A percentile compares a stretch with the other conserved stretches of the same genome.
Evolutionary conservation across 768 basidiomycete species (phyloP).

Genomic region (Tylopilus sp.): DNA sequence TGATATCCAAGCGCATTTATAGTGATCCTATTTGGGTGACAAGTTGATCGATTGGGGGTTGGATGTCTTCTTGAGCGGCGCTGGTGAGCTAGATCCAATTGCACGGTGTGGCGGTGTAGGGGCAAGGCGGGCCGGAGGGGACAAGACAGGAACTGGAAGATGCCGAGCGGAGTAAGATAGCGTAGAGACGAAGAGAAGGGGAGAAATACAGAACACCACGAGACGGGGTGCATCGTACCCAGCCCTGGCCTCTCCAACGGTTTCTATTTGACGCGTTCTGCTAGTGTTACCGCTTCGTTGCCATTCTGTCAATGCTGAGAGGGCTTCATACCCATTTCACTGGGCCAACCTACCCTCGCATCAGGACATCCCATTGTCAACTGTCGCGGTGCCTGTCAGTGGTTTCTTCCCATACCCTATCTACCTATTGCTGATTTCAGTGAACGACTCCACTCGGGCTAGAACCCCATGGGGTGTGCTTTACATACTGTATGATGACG

Average conservation of each 20-base stretch:
- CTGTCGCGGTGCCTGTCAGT: neutral
- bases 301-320: neutral
- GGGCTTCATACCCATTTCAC: neutral
- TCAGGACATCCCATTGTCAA: neutral
- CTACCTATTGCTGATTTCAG: neutral
- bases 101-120: no score
- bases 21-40: neutral
- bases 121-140: no score
- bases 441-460: neutral
- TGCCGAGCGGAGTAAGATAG: no score
- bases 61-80: neutral
- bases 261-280: neutral
- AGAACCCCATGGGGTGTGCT: neutral
- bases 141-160: no score
- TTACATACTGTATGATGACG: neutral
- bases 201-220: no score
- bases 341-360: neutral
- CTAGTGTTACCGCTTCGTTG: neutral
- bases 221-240: no score
- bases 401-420: neutral
- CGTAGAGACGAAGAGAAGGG: no score
- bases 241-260: no score
- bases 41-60: neutral
- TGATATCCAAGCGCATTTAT: neutral
- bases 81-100: neutral